phyloP scores from a whole-genome alignment of 2,329 filamentous ascomycete genomes.

The Nemania sp. region DNA sequence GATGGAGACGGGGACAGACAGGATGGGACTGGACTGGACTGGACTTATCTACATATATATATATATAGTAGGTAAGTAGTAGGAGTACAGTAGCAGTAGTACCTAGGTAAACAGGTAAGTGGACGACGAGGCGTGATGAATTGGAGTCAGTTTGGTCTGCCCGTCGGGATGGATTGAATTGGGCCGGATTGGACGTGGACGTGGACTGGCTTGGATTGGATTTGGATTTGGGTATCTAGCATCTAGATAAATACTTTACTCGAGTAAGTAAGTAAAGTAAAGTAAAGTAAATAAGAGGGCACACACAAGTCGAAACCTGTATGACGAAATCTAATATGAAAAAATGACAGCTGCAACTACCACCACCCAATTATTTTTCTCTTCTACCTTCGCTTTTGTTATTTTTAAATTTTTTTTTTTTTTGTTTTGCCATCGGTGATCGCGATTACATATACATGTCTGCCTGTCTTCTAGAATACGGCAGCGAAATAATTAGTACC shows the following conservation, averaged over 20 bases:
- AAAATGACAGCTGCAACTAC: not conserved
- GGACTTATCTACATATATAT: not conserved
- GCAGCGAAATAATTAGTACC: too few species aligned
- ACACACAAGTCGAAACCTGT: not conserved
- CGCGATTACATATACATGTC: constrained; percentile 20
- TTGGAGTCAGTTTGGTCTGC: not conserved
- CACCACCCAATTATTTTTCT: constrained; percentile 1
- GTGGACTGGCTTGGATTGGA: too few species aligned
- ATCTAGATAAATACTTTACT: not conserved
- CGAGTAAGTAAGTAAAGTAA: not conserved
- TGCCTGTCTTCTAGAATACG: constrained; percentile 21
- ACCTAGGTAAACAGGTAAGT: not conserved
- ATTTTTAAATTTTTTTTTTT: not conserved
- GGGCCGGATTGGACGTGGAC: constrained; percentile 13
- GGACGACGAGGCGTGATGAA: not conserved
- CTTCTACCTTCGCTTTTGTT: not conserved
- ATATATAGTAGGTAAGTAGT: not conserved
- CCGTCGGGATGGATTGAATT: not conserved
- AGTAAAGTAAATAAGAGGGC: not conserved
- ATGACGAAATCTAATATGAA: not conserved
- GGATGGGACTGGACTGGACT: too few species aligned
- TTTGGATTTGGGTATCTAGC: not conserved
- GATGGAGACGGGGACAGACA: too few species aligned
- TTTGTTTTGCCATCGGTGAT: not conserved
- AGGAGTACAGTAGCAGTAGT: not conserved